phyloP scores from a whole-genome alignment of 768 basidiomycete genomes.

The Boletus vinaceobasis region DNA sequence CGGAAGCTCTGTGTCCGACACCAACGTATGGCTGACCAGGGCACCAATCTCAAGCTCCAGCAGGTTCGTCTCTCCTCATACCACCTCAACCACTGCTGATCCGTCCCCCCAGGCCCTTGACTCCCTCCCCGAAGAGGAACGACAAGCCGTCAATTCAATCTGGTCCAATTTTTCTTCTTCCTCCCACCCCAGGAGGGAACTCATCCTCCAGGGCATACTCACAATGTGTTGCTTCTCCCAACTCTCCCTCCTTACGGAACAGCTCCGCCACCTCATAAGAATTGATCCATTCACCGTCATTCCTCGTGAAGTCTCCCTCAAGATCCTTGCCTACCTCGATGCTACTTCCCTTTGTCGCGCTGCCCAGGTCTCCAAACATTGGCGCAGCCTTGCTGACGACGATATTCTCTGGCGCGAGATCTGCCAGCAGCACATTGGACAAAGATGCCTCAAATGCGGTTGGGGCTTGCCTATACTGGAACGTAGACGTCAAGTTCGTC shows the following conservation, averaged over 20 bases:
- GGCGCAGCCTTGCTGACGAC: conserved; percentile 91
- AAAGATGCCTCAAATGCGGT: conserved; percentile 94
- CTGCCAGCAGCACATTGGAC: conserved; percentile 97
- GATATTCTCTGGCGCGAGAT: conserved; percentile 94
- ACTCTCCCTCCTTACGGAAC: conserved; percentile 91
- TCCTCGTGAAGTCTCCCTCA: conserved; percentile 86
- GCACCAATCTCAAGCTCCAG: conserved; percentile 88
- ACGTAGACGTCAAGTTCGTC: conserved; percentile 52
- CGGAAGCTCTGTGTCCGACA: conserved; percentile 90
- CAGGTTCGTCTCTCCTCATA: conserved; percentile 48
- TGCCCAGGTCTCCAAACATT: conserved; percentile 81
- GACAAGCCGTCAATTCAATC: conserved; percentile 83
- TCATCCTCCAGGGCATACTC: conserved; percentile 94
- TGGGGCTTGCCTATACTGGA: conserved; percentile 95
- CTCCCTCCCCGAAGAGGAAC: conserved; percentile 78
- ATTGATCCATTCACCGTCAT: conserved; percentile 92
- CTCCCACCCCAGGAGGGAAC: conserved; percentile 82
- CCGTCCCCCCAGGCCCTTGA: conserved; percentile 72
- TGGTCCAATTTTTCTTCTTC: conserved; percentile 98
- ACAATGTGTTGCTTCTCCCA: conserved; percentile 99
- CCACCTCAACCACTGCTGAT: conserved; percentile 2
- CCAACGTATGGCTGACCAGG: conserved; percentile 95
- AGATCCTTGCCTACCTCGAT: conserved; percentile 84
- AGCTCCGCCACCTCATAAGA: conserved; percentile 87
- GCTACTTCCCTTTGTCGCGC: conserved; percentile 91